A percentile compares a stretch with the other conserved stretches of the same genome.
Conservation (phyloP, 257 asterid species). For the Nicotiana benthamiana region DNA sequence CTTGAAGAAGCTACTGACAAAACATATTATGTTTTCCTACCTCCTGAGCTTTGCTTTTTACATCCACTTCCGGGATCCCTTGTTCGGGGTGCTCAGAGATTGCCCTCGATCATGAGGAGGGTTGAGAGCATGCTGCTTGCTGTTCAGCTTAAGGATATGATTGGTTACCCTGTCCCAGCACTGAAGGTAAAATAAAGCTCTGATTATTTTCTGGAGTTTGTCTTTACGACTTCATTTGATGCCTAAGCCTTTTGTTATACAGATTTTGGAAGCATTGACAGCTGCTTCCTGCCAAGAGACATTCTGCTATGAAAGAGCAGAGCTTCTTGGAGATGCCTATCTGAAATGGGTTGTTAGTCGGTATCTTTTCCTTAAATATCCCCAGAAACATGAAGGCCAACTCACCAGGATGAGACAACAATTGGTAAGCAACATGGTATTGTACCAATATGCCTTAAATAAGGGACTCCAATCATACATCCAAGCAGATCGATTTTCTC, state of each 20-base stretch:
- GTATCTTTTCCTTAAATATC: constrained; percentile 77
- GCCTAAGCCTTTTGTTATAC: constrained; percentile 18
- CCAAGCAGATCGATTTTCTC: constrained; percentile 98
- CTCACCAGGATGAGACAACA: constrained; percentile 96
- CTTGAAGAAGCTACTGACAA: constrained; percentile 71
- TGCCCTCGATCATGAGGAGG: constrained; percentile 96
- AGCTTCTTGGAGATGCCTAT: constrained; percentile 96
- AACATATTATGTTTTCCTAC: constrained; percentile 93
- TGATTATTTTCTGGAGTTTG: not conserved
- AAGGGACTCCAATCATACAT: constrained; percentile 91
- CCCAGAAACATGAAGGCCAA: constrained; percentile 98
- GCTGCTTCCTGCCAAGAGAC: constrained; percentile 99
- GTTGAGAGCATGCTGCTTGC: constrained; percentile 95
- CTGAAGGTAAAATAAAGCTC: constrained; percentile 43
- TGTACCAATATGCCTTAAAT: constrained; percentile 66
- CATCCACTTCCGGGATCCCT: constrained; percentile 93
- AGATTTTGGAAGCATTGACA: constrained; percentile 92
- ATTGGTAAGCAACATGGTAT: constrained; percentile 90
- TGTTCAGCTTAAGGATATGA: constrained; percentile 75
- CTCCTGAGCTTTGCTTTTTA: constrained; percentile 91
- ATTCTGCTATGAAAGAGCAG: constrained; percentile 92
- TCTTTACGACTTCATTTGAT: constrained; percentile 11
- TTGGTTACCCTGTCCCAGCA: constrained; percentile 67
- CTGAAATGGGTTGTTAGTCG: constrained; percentile 97
- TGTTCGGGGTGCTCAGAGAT: constrained; percentile 92